These are phyloP conservation scores for Exophiala viscosa DNA, from an alignment of 2,329 filamentous ascomycete species.

Conservation along the genomic window DNA sequence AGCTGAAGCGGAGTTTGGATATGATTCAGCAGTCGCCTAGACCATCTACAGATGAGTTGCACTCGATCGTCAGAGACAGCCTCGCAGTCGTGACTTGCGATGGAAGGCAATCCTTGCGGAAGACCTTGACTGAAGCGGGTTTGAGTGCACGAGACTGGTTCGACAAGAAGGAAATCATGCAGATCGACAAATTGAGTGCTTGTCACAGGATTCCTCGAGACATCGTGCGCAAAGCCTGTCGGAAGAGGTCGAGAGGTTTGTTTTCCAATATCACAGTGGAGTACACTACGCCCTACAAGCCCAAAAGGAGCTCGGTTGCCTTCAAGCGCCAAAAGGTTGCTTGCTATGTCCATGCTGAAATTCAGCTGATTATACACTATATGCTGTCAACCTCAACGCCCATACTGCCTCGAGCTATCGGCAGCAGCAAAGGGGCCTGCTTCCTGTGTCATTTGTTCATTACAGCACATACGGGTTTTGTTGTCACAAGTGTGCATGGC, in stretches of 20 bases:
- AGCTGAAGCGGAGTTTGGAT: not conserved
- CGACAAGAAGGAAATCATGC: slow-evolving; percentile 16
- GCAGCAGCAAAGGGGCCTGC: slow-evolving; percentile 28
- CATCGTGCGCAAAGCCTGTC: slow-evolving; percentile 5
- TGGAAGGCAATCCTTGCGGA: slow-evolving; percentile 2
- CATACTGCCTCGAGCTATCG: slow-evolving; percentile 18
- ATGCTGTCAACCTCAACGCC: slow-evolving; percentile 7
- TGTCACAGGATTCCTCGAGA: slow-evolving; percentile 18
- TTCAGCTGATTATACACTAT: slow-evolving; percentile 27
- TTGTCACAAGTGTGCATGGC: slow-evolving; percentile 23
- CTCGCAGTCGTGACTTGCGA: slow-evolving; percentile 12
- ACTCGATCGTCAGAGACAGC: slow-evolving; percentile 2
- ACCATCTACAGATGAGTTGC: not conserved
- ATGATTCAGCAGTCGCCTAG: not conserved
- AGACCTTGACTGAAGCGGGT: slow-evolving; percentile 4
- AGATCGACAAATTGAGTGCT: slow-evolving; percentile 24
- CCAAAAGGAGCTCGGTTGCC: slow-evolving; percentile 4
- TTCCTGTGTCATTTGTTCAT: slow-evolving; percentile 29
- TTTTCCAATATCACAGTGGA: slow-evolving; percentile 11
- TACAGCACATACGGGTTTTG: slow-evolving; percentile 15
- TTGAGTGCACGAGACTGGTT: slow-evolving; percentile 8
- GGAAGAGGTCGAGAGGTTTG: slow-evolving; percentile 1
- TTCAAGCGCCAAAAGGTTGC: slow-evolving; percentile 9
- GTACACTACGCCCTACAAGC: slow-evolving; percentile 11
- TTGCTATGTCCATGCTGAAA: slow-evolving; percentile 27